Evolutionary conservation across 208 protist genomes (phyloP).

Genomic region (Naegleria gruberi): DNA sequence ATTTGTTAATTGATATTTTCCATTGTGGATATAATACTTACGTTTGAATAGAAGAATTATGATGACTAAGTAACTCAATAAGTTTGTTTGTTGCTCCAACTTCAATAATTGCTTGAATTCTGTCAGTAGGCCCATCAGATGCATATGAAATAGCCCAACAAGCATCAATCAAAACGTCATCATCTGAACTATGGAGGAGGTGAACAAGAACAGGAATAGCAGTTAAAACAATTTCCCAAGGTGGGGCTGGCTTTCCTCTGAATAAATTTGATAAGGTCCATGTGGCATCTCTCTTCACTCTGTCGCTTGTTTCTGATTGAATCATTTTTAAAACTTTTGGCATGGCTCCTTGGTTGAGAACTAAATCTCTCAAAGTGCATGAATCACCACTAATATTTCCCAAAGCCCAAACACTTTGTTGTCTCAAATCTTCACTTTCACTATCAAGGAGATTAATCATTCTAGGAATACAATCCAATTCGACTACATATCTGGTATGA

Average conservation of each 20-base stretch:
- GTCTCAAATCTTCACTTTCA: conserved; percentile 78
- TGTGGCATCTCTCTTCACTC: conserved; percentile 70
- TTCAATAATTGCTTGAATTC: conserved; percentile 88
- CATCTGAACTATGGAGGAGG: conserved; percentile 73
- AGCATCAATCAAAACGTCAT: conserved; percentile 89
- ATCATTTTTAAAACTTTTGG: conserved; percentile 61
- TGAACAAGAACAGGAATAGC: conserved; percentile 72
- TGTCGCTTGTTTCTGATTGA: neutral
- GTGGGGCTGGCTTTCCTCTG: conserved; percentile 86
- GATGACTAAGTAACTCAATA: conserved; percentile 75
- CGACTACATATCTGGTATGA: conserved; percentile 85
- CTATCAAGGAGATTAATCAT: conserved; percentile 86
- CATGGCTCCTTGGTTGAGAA: conserved; percentile 68
- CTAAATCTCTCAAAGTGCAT: conserved; percentile 73
- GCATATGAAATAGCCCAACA: conserved; percentile 92
- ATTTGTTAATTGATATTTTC: conserved; percentile 32
- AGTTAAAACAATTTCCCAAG: conserved; percentile 55
- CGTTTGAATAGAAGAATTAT: conserved; percentile 63
- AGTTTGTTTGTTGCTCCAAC: conserved; percentile 68
- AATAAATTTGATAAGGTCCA: conserved; percentile 97
- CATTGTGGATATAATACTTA: too few relatives aligned
- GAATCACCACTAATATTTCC: conserved; percentile 97
- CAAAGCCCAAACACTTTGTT: conserved; percentile 97
- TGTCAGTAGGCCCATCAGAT: conserved; percentile 81
- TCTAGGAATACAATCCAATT: conserved; percentile 78